A percentile compares a stretch with the other conserved stretches of the same genome.
Conservation (phyloP, 2,329 filamentous ascomycete genomes). For the Pyrenochaeta sp. region DNA sequence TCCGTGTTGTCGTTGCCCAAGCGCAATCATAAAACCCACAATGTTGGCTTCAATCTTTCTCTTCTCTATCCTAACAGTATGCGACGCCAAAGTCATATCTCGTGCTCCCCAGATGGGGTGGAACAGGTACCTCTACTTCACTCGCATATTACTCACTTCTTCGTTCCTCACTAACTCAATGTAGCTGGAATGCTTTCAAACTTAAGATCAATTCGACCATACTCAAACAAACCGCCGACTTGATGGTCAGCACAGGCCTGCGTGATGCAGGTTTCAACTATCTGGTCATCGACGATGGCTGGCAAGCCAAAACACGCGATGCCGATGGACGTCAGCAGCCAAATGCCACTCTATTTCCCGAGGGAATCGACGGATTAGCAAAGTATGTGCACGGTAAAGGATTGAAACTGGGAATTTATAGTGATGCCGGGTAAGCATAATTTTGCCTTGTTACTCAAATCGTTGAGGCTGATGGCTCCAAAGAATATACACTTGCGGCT, state of each 20-base stretch:
- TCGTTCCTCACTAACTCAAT: no score
- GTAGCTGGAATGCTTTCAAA: slow-evolving; percentile 41
- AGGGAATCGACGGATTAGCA: no score
- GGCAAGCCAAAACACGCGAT: slow-evolving; percentile 56
- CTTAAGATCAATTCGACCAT: slow-evolving; percentile 58
- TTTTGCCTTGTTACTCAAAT: no score
- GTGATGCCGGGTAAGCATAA: no score
- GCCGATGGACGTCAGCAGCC: no score
- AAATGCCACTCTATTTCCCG: slow-evolving; percentile 49
- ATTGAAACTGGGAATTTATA: no score
- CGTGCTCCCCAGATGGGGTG: background rate
- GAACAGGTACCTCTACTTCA: no score
- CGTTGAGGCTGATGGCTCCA: no score
- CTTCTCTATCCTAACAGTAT: background rate
- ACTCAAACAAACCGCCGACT: slow-evolving; percentile 55
- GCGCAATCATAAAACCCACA: background rate
- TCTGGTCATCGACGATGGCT: slow-evolving; percentile 62
- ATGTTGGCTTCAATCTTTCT: background rate
- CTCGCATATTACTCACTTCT: no score
- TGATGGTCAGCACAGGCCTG: slow-evolving; percentile 55
- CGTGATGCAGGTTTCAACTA: slow-evolving; percentile 60
- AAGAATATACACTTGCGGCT: slow-evolving; percentile 54
- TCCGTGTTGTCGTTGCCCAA: background rate
- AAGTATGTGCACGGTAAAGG: no score
- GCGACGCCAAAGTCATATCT: background rate